Evolutionary conservation across 257 asterid genomes (phyloP), one percentile per base, ranked within the genome.

Genomic region (Eustoma russellianum): DNA sequence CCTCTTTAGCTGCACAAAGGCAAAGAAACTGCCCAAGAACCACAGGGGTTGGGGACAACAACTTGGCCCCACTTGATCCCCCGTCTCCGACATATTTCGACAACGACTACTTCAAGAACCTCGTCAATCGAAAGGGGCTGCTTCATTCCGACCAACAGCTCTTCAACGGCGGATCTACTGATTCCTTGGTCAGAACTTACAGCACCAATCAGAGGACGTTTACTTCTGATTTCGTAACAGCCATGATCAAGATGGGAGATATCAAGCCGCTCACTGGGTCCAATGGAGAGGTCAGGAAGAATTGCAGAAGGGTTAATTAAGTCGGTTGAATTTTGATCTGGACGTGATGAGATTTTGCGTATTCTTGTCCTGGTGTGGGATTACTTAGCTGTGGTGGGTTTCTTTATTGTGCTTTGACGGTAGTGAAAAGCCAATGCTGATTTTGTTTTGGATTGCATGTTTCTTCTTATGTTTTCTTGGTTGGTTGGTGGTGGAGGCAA

Each of bases 131-230:
- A 33, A 74, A 74, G 3, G 98, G 96, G 17, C 82, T 84, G n/a
- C 95, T 91, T 40, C 95, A 87, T 52, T 87, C 96, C 17, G 98
- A 91, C 49, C 96, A 91, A 61, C 86, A 87, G 59, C 66, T 91
- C 18, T 87, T 62, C 75, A 87, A 66, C 5, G 93, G 94, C 0
- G 88, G 87, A 17, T 70, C 94, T 0, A 71, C 89, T 0, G 85
- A 82, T 47, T 72, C 94, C 3, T 50, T 66, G 0, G 96, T 87
- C 2, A 70, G 60, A 46, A 19, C 59, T 0, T 91, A 83, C 64
- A 69, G 62, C 67, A 59, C 24, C 8, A 61, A 68, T 40, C 70
- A 66, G 0, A 33, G 17, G 17, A 14, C 72, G 17, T 91, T 91
- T 65, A 33, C 17, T 40, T 63, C 85, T 0, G 94, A 82, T 56